Conservation (phyloP, 2,329 filamentous ascomycete genomes). For the Ceratocystis papillata region DNA sequence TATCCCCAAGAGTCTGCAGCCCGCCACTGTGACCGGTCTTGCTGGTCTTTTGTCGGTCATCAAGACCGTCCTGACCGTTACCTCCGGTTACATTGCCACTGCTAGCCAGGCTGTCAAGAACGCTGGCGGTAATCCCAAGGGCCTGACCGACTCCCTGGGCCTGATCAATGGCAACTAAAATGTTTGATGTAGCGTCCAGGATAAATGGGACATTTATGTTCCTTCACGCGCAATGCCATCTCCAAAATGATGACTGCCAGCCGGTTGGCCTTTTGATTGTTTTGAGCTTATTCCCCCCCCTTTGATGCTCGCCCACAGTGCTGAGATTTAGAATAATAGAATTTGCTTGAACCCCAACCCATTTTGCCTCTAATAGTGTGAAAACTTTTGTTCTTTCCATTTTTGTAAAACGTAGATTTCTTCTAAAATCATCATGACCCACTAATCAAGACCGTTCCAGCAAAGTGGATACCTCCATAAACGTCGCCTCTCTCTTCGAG, state of each 20-base stretch:
- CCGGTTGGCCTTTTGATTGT: slow-evolving; percentile 4
- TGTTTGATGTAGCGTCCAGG: too few species aligned
- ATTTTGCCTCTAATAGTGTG: background rate
- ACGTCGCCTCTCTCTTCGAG: too few species aligned
- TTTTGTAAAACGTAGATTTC: background rate
- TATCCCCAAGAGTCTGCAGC: slow-evolving; percentile 10
- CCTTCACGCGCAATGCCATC: background rate
- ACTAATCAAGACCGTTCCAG: too few species aligned
- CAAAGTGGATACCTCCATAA: too few species aligned
- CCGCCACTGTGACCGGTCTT: slow-evolving; percentile 9
- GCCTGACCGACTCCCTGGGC: background rate
- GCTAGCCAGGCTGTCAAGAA: slow-evolving; percentile 15
- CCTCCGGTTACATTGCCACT: slow-evolving; percentile 7
- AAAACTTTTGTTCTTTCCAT: background rate
- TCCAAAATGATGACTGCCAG: background rate
- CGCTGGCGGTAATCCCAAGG: slow-evolving; percentile 1
- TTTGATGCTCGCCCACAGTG: slow-evolving; percentile 6
- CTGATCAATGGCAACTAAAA: background rate
- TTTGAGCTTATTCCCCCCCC: background rate
- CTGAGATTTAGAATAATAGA: slow-evolving; percentile 15
- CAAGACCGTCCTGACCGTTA: slow-evolving; percentile 11
- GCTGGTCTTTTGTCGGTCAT: slow-evolving; percentile 13
- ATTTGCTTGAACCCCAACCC: slow-evolving; percentile 3
- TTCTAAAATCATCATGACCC: too few species aligned
- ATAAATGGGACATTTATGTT: background rate